phyloP scores from a whole-genome alignment of 805 yeast species.

The Monosporozyma yasuniensis region DNA sequence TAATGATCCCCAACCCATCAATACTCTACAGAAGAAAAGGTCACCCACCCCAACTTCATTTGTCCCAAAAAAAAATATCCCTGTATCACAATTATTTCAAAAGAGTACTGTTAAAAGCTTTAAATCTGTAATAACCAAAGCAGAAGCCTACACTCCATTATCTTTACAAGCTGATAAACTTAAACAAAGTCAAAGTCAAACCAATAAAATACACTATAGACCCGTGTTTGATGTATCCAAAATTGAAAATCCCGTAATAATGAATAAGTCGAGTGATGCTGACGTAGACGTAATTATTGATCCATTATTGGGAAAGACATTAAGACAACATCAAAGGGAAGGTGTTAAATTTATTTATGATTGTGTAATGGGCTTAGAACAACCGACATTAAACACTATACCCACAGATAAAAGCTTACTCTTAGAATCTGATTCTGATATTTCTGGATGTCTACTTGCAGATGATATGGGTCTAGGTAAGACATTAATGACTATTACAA shows the following conservation, averaged over 20 bases:
- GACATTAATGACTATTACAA: constrained; percentile 74
- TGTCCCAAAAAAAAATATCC: constrained; percentile 3
- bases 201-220: constrained; percentile 15
- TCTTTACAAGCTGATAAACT: constrained; percentile 6
- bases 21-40: not conserved
- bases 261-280: constrained; percentile 31
- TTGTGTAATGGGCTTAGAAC: constrained; percentile 65
- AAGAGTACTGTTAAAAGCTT: constrained; percentile 10
- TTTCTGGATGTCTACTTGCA: constrained; percentile 73
- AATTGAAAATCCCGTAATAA: constrained; percentile 33
- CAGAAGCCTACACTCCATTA: constrained; percentile 7
- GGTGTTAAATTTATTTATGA: constrained; percentile 78
- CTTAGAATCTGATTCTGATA: constrained; percentile 20
- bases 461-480: constrained; percentile 97
- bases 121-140: constrained; percentile 10
- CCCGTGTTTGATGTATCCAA: constrained; percentile 35
- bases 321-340: constrained; percentile 82
- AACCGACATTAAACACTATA: not conserved
- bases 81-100: constrained; percentile 11
- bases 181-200: not conserved
- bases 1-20: not conserved
- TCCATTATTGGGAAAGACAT: constrained; percentile 39
- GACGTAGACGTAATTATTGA: constrained; percentile 49
- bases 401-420: constrained; percentile 9
- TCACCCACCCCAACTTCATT: not conserved